Conservation (phyloP, 2,329 filamentous ascomycete genomes). For the Aspergillus sp. region DNA sequence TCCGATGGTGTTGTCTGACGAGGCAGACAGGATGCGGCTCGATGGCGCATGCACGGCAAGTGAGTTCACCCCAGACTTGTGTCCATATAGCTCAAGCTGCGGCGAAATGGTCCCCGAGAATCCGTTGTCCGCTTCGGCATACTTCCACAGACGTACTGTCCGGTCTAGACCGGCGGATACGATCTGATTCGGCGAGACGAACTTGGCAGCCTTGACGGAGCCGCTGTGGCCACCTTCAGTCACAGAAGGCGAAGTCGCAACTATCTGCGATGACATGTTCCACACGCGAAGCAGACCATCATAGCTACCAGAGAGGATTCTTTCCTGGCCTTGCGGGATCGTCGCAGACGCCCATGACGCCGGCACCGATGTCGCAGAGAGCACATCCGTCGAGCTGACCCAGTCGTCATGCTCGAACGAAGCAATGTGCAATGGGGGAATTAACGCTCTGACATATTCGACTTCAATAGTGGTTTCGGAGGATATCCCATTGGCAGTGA, state of each 20-base stretch:
- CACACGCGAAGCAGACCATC: constrained; percentile 84
- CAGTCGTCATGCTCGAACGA: constrained; percentile 97
- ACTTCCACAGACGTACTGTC: constrained; percentile 84
- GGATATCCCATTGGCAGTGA: constrained; percentile 76
- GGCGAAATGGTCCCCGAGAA: constrained; percentile 59
- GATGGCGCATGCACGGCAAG: constrained; percentile 66
- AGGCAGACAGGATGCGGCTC: constrained; percentile 75
- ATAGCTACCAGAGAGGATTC: constrained; percentile 86
- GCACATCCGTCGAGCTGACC: constrained; percentile 78
- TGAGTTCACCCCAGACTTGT: constrained; percentile 64
- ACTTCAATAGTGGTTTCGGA: constrained; percentile 78
- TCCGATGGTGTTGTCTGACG: constrained; percentile 73
- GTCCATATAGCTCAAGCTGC: constrained; percentile 73
- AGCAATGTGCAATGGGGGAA: constrained; percentile 80
- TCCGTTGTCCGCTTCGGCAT: constrained; percentile 57
- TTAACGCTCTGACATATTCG: constrained; percentile 85
- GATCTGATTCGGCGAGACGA: constrained; percentile 68
- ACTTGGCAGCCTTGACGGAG: constrained; percentile 73
- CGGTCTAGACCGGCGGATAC: constrained; percentile 78
- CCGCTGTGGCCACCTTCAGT: constrained; percentile 65
- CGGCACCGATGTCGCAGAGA: constrained; percentile 59
- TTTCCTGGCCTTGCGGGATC: constrained; percentile 50
- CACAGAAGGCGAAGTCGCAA: constrained; percentile 64
- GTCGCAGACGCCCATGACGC: constrained; percentile 48
- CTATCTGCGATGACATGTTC: constrained; percentile 77